phyloP scores from a whole-genome alignment of 441 rosid genomes.

The Cnidoscolus chayamansa region DNA sequence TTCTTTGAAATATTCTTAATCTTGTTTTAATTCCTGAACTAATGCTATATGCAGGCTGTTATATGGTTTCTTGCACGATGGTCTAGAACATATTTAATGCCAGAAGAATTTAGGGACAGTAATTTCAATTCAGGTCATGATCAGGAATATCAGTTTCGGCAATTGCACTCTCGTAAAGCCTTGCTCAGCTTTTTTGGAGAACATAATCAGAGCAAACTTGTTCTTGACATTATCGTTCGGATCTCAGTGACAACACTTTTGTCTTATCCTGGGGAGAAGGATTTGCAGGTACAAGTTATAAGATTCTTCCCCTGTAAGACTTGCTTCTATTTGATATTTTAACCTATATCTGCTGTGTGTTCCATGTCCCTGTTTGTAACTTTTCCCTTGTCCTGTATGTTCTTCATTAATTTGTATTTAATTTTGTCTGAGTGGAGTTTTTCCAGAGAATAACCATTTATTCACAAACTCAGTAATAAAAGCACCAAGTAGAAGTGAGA shows the following conservation, averaged over 20 bases:
- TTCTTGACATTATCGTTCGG: constrained; percentile 80
- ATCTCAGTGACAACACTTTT: constrained; percentile 69
- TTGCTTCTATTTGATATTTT: neutral
- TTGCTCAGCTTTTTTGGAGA: constrained; percentile 72
- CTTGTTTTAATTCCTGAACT: constrained; percentile 22
- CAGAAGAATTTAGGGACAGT: constrained; percentile 50
- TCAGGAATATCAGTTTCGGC: constrained; percentile 42
- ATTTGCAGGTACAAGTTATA: constrained; percentile 69
- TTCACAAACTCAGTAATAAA: neutral
- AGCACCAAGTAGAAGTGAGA: neutral
- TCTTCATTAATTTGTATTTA: neutral
- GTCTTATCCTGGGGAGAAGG: constrained; percentile 93
- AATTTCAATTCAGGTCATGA: constrained; percentile 45
- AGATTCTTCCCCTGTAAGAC: constrained; percentile 12
- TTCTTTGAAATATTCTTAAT: neutral
- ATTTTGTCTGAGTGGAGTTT: neutral
- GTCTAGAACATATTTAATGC: constrained; percentile 77
- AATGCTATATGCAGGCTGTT: constrained; percentile 61
- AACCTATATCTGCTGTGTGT: neutral
- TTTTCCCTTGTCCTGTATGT: neutral
- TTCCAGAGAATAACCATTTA: neutral
- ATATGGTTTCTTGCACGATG: constrained; percentile 97
- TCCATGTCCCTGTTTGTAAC: neutral
- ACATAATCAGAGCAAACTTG: constrained; percentile 69
- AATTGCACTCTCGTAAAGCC: constrained; percentile 52